These are phyloP conservation scores for Pseudofabraea citricarpa DNA, from an alignment of 2,329 filamentous ascomycete genomes.

Conservation along the genomic window DNA sequence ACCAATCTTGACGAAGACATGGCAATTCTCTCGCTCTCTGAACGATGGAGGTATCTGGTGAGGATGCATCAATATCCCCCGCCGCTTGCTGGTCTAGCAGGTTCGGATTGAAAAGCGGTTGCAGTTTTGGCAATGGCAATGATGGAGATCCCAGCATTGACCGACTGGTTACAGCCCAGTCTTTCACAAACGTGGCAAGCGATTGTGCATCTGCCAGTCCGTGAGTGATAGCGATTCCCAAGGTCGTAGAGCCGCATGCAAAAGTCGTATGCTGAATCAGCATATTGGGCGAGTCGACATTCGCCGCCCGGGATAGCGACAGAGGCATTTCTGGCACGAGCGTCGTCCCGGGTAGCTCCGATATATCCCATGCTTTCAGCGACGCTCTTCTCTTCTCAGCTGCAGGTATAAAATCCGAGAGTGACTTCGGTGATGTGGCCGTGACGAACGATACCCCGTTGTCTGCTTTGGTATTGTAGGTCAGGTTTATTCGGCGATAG, in stretches of 20 bases:
- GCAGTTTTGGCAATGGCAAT: conserved; percentile 9
- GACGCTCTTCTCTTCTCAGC: conserved; percentile 5
- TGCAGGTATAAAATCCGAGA: conserved; percentile 29
- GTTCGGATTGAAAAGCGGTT: conserved; percentile 35
- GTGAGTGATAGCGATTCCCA: conserved; percentile 39
- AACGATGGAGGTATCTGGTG: conserved; percentile 23
- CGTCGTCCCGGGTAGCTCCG: conserved; percentile 28
- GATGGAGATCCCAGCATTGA: conserved; percentile 4
- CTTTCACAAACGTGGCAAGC: conserved; percentile 37
- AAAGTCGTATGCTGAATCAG: conserved; percentile 37
- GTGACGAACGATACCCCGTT: conserved; percentile 36
- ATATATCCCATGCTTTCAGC: conserved; percentile 31
- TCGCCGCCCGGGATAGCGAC: conserved; percentile 23
- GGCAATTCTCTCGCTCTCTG: conserved; percentile 33
- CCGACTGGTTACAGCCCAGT: conserved; percentile 33
- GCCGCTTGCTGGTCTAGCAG: conserved; percentile 31
- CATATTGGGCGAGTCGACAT: conserved; percentile 20
- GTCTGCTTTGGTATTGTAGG: conserved; percentile 32
- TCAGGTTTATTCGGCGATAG: conserved; percentile 31
- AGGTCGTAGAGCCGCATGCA: conserved; percentile 34
- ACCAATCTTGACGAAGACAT: conserved; percentile 44
- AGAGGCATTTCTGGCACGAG: conserved; percentile 30
- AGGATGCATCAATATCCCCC: conserved; percentile 22
- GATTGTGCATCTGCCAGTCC: conserved; percentile 39
- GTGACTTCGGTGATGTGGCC: conserved; percentile 22